Evolutionary conservation across 176 grass and related monocot genomes (phyloP), one percentile per base, ranked within the genome.

Genomic region (Carex pumila): DNA sequence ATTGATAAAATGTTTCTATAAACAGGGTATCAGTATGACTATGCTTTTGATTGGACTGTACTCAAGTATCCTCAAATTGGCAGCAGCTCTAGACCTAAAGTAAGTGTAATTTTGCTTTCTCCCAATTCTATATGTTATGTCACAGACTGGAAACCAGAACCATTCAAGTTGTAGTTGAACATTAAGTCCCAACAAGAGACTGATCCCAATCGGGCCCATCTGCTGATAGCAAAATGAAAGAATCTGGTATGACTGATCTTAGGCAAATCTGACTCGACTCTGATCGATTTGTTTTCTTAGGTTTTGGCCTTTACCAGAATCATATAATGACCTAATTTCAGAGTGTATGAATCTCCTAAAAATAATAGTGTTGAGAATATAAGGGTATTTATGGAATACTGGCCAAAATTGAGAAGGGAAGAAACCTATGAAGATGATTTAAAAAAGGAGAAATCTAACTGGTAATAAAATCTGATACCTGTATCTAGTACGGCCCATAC

Each of bases 1-100:
- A 65, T 76, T 84, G 81, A 17, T 84, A 67, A 84, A 37, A 65
- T 86, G 37, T 80, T 57, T 3, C 83, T 84, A 56, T 18, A 81
- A 87, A 67, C 89, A 96, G 94, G 91, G 21, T 91, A 91, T 80
- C 91, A 93, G 71, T 90, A 89, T 86, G 92, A 94, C 82, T 94
- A 92, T 90, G 90, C 91, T 79, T 94, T 88, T 88, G 92, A 94
- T 60, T 96, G 94, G 94, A 93, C 91, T 57, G 84, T 88, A 64
- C 62, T 91, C 36, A 96, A 96, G 80, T 91, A 96, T 86, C 89
- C 91, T 89, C 91, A 97, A 84, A 87, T 19, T 83, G 65, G 71
- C 1, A 89, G 88, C 22, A 91, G 79, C 86, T 87, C 74, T 54
- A 93, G 86, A 90, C 74, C 82, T 59, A 89, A 91, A 81, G 94